Evolutionary conservation across 73 alveolate genomes (phyloP).

Genomic region (Effrenium voratum): DNA sequence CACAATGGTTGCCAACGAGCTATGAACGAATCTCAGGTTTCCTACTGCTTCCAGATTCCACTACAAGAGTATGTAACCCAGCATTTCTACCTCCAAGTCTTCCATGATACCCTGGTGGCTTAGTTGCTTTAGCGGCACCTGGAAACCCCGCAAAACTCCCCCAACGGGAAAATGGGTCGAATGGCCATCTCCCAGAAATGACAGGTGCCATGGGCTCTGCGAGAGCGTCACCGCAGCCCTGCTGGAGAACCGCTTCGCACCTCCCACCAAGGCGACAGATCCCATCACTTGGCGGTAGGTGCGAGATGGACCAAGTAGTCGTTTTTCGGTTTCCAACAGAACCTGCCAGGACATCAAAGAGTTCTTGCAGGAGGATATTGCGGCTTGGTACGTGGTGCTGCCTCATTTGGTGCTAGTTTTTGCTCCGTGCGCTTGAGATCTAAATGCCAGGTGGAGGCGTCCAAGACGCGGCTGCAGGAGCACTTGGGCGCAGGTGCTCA

Average conservation of each 20-base stretch:
- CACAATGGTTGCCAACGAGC: no score
- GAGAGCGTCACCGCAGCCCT: conserved; percentile 58
- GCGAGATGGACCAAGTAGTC: no score
- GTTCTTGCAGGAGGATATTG: conserved; percentile 80
- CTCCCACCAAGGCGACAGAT: conserved; percentile 86
- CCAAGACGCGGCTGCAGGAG: conserved; percentile 89
- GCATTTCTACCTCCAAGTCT: no score
- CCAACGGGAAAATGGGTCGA: neutral
- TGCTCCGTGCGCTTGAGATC: no score
- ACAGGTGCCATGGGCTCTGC: conserved; percentile 84
- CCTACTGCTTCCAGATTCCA: no score
- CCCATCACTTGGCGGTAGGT: no score
- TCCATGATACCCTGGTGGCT: no score
- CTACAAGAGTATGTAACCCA: no score
- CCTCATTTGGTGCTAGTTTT: neutral
- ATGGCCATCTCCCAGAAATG: neutral
- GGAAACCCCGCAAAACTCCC: no score
- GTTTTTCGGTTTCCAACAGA: neutral
- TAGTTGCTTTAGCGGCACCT: no score
- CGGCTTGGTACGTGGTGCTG: conserved; percentile 57
- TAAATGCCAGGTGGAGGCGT: conserved; percentile 50
- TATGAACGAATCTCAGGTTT: no score
- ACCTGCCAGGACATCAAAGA: conserved; percentile 80
- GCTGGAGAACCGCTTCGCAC: conserved; percentile 71
- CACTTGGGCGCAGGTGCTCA: neutral